Evolutionary conservation across 1,284 basidiomycete species (phyloP).

Genomic region (Sporisorium iseilematis-ciliati): DNA sequence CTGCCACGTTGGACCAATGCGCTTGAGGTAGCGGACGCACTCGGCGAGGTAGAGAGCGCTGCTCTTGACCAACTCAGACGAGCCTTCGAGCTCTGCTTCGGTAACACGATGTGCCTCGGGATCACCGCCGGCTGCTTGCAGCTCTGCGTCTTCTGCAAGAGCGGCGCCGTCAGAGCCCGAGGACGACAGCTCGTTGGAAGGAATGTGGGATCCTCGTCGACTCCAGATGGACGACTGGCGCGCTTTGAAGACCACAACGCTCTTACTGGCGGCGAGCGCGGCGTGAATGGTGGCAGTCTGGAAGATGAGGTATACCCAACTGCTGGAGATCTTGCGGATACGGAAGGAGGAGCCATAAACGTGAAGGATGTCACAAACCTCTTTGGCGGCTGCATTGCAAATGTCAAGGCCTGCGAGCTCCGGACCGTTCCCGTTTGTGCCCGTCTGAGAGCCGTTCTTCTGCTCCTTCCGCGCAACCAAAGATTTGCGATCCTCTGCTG

Average conservation of each 20-base stretch:
- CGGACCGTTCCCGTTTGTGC: constrained; percentile 3
- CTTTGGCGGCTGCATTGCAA: constrained; percentile 45
- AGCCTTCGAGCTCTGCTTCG: constrained; percentile 38
- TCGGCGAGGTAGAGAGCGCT: constrained; percentile 44
- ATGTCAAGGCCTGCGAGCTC: constrained; percentile 47
- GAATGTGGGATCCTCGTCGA: constrained; percentile 13
- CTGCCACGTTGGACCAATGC: constrained; percentile 51
- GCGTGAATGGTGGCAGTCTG: constrained; percentile 55
- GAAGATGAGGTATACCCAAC: constrained; percentile 59
- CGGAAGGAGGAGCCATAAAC: constrained; percentile 52
- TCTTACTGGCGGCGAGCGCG: constrained; percentile 42
- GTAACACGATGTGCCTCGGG: constrained; percentile 16
- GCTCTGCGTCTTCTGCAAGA: constrained; percentile 14
- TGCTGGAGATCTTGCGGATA: constrained; percentile 51
- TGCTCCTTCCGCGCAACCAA: constrained; percentile 2
- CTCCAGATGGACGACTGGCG: constrained; percentile 36
- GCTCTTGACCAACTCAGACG: constrained; percentile 41
- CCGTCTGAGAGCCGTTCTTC: neutral
- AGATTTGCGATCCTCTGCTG: neutral
- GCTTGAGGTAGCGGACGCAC: constrained; percentile 46
- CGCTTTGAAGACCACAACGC: constrained; percentile 47
- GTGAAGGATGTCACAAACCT: constrained; percentile 52
- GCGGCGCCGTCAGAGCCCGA: neutral
- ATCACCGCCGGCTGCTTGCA: constrained; percentile 16
- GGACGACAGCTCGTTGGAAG: neutral